phyloP scores from a whole-genome alignment of 805 yeast genomes.

The Saturnispora ahearnii region DNA sequence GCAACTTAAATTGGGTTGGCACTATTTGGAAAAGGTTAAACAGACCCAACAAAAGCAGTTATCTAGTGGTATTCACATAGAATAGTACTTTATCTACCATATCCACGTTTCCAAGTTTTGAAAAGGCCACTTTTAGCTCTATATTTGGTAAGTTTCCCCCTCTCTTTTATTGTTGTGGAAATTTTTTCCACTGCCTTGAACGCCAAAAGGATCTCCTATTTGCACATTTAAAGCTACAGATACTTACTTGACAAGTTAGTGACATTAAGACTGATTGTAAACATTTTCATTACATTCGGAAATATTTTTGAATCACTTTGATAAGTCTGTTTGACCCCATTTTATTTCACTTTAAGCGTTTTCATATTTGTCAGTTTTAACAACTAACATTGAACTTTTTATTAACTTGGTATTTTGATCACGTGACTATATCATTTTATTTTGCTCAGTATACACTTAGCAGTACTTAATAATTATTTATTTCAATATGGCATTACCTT shows the following conservation, averaged over 20 bases:
- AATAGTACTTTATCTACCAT: neutral
- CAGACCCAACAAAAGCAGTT: neutral
- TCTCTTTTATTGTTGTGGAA: neutral
- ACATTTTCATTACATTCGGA: neutral
- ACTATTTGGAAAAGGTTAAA: neutral
- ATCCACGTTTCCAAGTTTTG: neutral
- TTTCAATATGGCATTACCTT: slow-evolving; percentile 25
- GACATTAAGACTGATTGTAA: neutral
- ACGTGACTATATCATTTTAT: neutral
- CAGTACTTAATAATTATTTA: neutral
- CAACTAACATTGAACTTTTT: neutral
- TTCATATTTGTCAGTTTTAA: neutral
- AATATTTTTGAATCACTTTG: no score
- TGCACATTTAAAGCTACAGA: neutral
- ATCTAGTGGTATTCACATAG: neutral
- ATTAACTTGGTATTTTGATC: neutral
- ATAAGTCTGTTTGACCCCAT: no score
- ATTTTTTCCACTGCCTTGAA: slow-evolving; percentile 1
- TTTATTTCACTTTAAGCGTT: no score
- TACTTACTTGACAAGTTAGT: neutral
- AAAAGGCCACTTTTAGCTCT: neutral
- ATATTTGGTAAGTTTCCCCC: neutral
- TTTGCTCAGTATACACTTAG: slow-evolving; percentile 1
- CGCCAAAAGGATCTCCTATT: neutral
- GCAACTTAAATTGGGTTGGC: neutral